Evolutionary conservation across 2,329 filamentous ascomycete species (phyloP), one percentile per base, ranked within the genome.

Genomic region (Clonostachys solani): DNA sequence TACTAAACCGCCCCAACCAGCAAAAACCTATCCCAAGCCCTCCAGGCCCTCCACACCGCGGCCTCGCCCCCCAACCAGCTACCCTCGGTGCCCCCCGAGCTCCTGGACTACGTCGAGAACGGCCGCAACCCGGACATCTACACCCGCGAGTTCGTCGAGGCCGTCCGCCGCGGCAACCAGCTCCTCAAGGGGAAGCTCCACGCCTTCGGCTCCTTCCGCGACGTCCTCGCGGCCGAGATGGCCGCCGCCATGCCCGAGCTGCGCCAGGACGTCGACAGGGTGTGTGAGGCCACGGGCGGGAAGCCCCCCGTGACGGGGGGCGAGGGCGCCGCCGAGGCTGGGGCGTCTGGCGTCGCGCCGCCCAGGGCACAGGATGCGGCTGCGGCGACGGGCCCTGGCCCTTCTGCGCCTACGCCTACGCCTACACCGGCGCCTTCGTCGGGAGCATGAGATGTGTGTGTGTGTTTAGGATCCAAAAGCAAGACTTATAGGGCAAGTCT

Each of bases 91-190:
- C 83, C 83, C 3, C 77, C 76, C 45, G 82, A 86, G 57, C 74
- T 87, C 12, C 73, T 86, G 50, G 72, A 81, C 59, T 87, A 87
- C 67, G 83, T 87, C 56, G 83, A 87, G 63, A 80, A 81, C 60
- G 83, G 84, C 41, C 81, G 84, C 44, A 87, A 87, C 69, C 84
- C 84, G 3, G 84, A 87, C 65, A 87, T 87, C 56, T 87, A 87
- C 72, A 87, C 84, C 47, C 75, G 84, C 58, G 84, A 87, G 69
- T 87, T 87, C 57, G 83, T 87, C 58, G 84, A 87, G 76, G 72
- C 84, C 45, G 82, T 84, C 19, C 70, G 83, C 47, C 72, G 82
- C 42, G 73, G 77, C 38, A 87, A 87, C 68, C 84, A 87, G 72
- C 68, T 84, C 51, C 75, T 84, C 69, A 74, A 77, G 56, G 84